These are phyloP conservation scores for Chytriomyces hyalinus DNA, from an alignment of 192 early-diverging fungal genomes.

Conservation along the genomic window DNA sequence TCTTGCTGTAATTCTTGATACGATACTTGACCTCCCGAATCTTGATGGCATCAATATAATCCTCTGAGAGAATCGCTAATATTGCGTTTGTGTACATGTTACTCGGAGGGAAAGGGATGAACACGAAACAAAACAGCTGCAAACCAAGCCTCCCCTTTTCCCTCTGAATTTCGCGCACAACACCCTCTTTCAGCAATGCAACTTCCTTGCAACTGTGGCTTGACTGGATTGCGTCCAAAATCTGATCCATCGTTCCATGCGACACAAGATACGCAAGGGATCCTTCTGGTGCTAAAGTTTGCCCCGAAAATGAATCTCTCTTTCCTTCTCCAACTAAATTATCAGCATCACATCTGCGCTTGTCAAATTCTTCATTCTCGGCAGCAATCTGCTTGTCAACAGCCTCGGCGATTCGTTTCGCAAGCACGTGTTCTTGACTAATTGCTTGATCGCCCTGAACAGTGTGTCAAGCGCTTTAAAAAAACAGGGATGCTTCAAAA, in stretches of 20 bases:
- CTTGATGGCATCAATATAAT: conserved; percentile 16
- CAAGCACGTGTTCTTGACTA: conserved; percentile 24
- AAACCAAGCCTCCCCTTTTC: conserved; percentile 15
- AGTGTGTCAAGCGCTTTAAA: neutral
- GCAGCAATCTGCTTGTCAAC: conserved; percentile 24
- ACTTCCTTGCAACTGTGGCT: conserved; percentile 4
- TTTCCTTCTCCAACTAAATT: neutral
- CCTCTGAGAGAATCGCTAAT: neutral
- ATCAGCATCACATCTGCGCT: neutral
- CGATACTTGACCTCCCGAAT: conserved; percentile 11
- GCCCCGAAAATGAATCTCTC: no score
- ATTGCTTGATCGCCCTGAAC: conserved; percentile 25
- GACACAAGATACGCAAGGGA: neutral
- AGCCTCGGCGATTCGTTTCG: conserved; percentile 26
- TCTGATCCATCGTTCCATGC: neutral
- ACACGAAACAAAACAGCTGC: neutral
- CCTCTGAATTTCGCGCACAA: conserved; percentile 11
- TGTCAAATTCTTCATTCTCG: conserved; percentile 4
- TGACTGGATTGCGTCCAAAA: conserved; percentile 8
- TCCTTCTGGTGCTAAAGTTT: no score
- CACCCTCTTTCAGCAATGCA: neutral
- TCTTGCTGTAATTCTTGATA: conserved; percentile 12
- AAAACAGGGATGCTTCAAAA: neutral
- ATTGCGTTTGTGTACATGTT: no score
- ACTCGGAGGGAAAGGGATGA: no score